phyloP scores from a whole-genome alignment of 2,329 filamentous ascomycete species.

The Keithomyces neogunnii region DNA sequence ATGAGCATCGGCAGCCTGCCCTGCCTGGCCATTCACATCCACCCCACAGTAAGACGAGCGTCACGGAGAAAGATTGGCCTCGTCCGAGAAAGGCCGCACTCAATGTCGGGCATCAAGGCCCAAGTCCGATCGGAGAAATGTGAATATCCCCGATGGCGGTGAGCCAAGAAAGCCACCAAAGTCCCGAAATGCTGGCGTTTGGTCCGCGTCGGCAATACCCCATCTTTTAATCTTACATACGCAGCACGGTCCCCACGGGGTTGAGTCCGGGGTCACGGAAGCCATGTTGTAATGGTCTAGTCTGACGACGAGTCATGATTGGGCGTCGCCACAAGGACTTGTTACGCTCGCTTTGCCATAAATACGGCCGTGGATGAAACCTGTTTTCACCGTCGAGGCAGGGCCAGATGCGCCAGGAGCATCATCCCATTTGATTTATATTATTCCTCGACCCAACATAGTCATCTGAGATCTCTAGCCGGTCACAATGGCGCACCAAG shows the following conservation, averaged over 20 bases:
- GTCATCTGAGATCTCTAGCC: background rate
- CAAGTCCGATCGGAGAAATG: background rate
- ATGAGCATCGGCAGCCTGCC: too few relatives aligned
- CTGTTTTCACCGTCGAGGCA: background rate
- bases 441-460: background rate
- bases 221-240: too few relatives aligned
- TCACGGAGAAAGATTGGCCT: background rate
- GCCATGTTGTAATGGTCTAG: background rate
- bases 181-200: too few relatives aligned
- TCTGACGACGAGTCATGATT: background rate
- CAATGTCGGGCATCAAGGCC: background rate
- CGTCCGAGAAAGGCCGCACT: background rate
- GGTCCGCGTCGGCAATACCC: too few relatives aligned
- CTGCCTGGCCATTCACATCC: too few relatives aligned
- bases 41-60: background rate
- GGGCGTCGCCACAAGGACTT: background rate
- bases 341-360: background rate
- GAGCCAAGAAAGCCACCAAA: background rate
- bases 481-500: background rate
- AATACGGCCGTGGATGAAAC: background rate
- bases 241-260: too few relatives aligned
- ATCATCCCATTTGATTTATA: background rate
- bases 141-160: background rate
- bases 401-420: background rate
- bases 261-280: background rate